A percentile compares a stretch with the other conserved stretches of the same genome.
Conservation (phyloP, 176 grass and related monocot species). For the Bonia amplexicaulis region DNA sequence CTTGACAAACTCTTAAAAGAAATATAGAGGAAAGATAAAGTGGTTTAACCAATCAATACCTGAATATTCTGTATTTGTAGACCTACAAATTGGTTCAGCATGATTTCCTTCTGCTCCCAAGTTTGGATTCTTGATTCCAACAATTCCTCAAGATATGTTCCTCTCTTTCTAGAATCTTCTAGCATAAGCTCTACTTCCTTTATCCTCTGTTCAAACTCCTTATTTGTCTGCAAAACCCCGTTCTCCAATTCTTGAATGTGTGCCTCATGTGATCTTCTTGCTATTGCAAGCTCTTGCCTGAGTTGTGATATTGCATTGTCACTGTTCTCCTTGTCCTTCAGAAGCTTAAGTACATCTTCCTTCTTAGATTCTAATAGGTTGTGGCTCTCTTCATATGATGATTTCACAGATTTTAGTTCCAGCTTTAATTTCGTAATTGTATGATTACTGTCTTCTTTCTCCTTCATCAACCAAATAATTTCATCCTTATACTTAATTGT, state of each 20-base stretch:
- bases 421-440: conserved; percentile 29
- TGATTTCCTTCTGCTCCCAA: conserved; percentile 38
- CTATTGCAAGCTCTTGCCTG: conserved; percentile 37
- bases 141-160: conserved; percentile 37
- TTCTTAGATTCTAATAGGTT: conserved; percentile 38
- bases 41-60: conserved; percentile 32
- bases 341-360: conserved; percentile 16
- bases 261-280: conserved; percentile 19
- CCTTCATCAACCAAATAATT: conserved; percentile 46
- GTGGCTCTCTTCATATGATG: conserved; percentile 35
- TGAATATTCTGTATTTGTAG: conserved; percentile 41
- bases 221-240: conserved; percentile 26
- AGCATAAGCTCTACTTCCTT: conserved; percentile 42
- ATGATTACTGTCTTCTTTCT: conserved; percentile 38
- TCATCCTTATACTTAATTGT: conserved; percentile 42
- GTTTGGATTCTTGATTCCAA: conserved; percentile 42
- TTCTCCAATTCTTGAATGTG: conserved; percentile 41
- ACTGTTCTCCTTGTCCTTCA: conserved; percentile 39
- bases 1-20: background rate
- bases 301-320: conserved; percentile 37
- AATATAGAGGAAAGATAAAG: background rate
- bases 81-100: conserved; percentile 31
- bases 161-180: conserved; percentile 40
- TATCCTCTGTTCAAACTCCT: conserved; percentile 39
- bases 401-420: conserved; percentile 42